Conservation (phyloP, 2,329 filamentous ascomycete species). For the Phyllosticta paracitricarpa region DNA sequence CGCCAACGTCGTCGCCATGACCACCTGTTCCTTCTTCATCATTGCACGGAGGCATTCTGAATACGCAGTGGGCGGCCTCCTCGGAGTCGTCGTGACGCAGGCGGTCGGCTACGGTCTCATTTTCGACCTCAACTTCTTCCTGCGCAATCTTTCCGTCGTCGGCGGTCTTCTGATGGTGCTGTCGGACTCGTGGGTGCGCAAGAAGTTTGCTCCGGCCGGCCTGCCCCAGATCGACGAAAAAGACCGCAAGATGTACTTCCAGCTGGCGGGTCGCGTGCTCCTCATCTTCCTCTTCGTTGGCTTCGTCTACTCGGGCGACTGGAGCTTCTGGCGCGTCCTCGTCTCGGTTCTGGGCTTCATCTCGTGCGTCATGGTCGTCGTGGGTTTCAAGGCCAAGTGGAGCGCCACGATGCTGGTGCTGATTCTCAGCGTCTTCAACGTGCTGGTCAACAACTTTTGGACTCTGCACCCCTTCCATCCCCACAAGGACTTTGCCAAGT, state of each 20-base stretch:
- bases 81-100: conserved; percentile 84
- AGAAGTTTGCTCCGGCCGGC: conserved; percentile 92
- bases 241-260: conserved; percentile 99
- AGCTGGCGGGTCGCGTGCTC: conserved; percentile 88
- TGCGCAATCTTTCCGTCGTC: conserved; percentile 95
- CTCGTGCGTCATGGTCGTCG: conserved; percentile 95
- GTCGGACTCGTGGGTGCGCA: conserved; percentile 95
- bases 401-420: conserved; percentile 92
- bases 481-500: conserved; percentile 99
- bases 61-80: conserved; percentile 81
- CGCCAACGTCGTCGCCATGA: conserved; percentile 82
- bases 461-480: conserved; percentile 97
- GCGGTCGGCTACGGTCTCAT: conserved; percentile 95
- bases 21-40: conserved; percentile 69
- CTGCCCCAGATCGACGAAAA: conserved; percentile 94
- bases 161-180: conserved; percentile 96
- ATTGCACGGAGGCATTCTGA: conserved; percentile 89
- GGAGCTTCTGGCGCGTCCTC: conserved; percentile 78
- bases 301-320: conserved; percentile 90
- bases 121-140: conserved; percentile 99
- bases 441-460: conserved; percentile 99
- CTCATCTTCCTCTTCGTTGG: conserved; percentile 96
- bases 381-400: conserved; percentile 99
- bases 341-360: conserved; percentile 79
- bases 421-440: conserved; percentile 91